Conservation (phyloP, 768 basidiomycete species). For the Pisolithus microcarpus region DNA sequence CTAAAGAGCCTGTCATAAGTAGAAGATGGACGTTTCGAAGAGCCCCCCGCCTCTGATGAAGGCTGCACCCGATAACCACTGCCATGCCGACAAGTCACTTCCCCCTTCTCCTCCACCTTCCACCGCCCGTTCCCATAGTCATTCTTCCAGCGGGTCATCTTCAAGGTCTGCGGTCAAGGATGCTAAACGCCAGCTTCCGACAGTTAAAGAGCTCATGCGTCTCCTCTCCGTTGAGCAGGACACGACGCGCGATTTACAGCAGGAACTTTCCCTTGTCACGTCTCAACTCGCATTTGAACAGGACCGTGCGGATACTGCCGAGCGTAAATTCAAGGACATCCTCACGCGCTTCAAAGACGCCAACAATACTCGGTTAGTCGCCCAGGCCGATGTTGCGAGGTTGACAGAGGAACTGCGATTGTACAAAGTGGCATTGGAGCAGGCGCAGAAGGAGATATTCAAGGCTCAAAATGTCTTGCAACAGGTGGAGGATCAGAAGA, state of each 20-base stretch:
- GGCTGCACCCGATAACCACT: constrained; percentile 3
- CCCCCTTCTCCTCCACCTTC: constrained; percentile 16
- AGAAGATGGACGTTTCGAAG: constrained; percentile 8
- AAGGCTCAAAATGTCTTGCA: constrained; percentile 59
- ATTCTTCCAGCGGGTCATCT: constrained; percentile 13
- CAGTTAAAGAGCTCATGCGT: constrained; percentile 34
- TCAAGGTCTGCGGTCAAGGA: constrained; percentile 16
- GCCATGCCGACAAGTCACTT: constrained; percentile 10
- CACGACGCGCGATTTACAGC: constrained; percentile 35
- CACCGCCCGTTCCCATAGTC: constrained; percentile 7
- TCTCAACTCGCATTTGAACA: constrained; percentile 44
- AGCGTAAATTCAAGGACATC: constrained; percentile 41
- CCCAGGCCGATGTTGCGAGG: constrained; percentile 48
- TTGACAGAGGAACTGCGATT: constrained; percentile 52
- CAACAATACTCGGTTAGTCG: constrained; percentile 48
- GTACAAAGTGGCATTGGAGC: constrained; percentile 58
- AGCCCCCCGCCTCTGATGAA: constrained; percentile 10
- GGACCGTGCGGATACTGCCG: constrained; percentile 51
- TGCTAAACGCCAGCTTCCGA: constrained; percentile 13
- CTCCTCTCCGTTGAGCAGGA: constrained; percentile 38
- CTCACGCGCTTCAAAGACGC: constrained; percentile 48
- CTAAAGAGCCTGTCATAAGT: too few species aligned
- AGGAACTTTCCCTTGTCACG: constrained; percentile 33
- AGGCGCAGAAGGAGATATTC: constrained; percentile 61
- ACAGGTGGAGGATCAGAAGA: constrained; percentile 50